Evolutionary conservation across 2,329 filamentous ascomycete species (phyloP), one percentile per base, ranked within the genome.

Genomic region (Trichoderma oligosporum): DNA sequence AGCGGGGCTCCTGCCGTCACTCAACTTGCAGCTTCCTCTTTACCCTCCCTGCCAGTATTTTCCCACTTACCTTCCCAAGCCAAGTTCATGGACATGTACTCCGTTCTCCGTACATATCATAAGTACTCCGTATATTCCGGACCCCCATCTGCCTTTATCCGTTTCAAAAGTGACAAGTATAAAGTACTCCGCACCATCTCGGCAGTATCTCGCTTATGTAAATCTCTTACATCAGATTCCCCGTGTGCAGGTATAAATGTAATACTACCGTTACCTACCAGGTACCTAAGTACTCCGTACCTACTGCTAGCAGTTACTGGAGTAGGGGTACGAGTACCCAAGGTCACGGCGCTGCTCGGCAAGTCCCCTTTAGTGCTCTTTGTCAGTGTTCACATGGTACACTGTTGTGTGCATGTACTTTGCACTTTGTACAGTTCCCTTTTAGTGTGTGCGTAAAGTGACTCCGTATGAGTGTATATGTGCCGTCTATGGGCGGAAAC

Each of bases 391-490:
- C 24, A 24, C 27, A 42, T n/a, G n/a, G n/a, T n/a, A n/a, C n/a
- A n/a, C n/a, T n/a, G n/a, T n/a, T n/a, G n/a, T n/a, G n/a, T 4
- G 27, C 27, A 33, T 39, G 49, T 53, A 42, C 12, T 7, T 7
- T 39, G 2, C n/a, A 20, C 38, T 22, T 11, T 22, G 18, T 20
- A 3, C 36, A 24, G 38, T 35, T 41, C 25, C 48, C 48, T 2
- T 53, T 53, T 36, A 53, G 49, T 53, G 49, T 39, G 36, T 53
- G 49, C 49, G 42, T n/a, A n/a, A n/a, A n/a, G n/a, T n/a, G n/a
- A n/a, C n/a, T n/a, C n/a, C n/a, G n/a, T 31, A 31, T 11, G 27
- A 31, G 27, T 31, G 11, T 31, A 11, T 31, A 5, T 53, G 33
- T 42, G 27, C 49, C 38, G 18, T 54, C 27, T 45, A 39, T 45